Conservation (phyloP, 2,329 filamentous ascomycete species). For the Calonectria leucothoes region DNA sequence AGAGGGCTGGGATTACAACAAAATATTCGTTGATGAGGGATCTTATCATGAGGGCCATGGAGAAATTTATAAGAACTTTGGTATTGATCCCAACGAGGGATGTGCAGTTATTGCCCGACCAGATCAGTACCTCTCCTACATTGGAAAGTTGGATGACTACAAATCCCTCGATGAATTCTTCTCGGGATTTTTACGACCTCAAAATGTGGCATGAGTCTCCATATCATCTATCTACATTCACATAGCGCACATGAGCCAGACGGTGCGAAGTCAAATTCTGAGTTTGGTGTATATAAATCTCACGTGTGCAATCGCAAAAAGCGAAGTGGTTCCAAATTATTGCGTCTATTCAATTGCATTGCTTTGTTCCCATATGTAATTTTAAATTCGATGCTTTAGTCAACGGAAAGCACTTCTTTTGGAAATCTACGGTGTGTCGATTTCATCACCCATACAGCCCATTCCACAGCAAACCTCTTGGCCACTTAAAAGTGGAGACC, state of each 20-base stretch:
- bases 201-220: not conserved
- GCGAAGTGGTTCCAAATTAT: too few relatives aligned
- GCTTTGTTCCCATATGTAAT: too few relatives aligned
- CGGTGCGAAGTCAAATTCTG: too few relatives aligned
- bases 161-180: constrained; percentile 16
- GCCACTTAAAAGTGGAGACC: not conserved
- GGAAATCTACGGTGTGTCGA: not conserved
- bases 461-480: not conserved
- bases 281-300: too few relatives aligned
- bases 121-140: constrained; percentile 70
- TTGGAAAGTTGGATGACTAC: constrained; percentile 28
- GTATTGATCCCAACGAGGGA: constrained; percentile 65
- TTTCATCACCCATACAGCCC: not conserved
- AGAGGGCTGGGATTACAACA: constrained; percentile 67
- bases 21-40: constrained; percentile 66
- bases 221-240: not conserved
- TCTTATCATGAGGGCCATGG: constrained; percentile 66
- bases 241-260: not conserved
- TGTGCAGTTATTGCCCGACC: constrained; percentile 72
- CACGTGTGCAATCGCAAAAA: too few relatives aligned
- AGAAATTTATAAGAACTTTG: constrained; percentile 66
- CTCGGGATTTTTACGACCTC: constrained; percentile 10
- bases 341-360: too few relatives aligned
- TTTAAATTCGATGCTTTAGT: too few relatives aligned
- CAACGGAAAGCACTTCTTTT: not conserved